Percentiles rank a stretch among this genome's conserved stretches.
Conservation (phyloP, 495 filamentous ascomycete species). For the Aspergillus taichungensis region DNA sequence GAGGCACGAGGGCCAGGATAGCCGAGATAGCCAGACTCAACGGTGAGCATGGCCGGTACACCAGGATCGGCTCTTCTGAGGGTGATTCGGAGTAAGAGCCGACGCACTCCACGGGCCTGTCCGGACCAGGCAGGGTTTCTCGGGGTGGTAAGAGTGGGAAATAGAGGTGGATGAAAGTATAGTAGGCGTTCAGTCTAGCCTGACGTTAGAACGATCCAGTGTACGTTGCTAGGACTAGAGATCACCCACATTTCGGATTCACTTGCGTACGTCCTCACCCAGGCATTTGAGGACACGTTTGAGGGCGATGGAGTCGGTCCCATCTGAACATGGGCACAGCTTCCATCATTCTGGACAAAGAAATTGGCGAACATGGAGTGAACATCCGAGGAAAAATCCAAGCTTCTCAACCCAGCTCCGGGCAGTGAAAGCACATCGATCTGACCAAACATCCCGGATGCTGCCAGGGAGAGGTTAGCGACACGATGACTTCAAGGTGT, state of each 20-base stretch:
- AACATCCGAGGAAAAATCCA: slow-evolving; percentile 32
- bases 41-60: slow-evolving; percentile 42
- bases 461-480: slow-evolving; percentile 12
- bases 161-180: slow-evolving; percentile 50
- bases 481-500: neutral
- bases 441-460: slow-evolving; percentile 32
- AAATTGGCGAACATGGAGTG: slow-evolving; percentile 30
- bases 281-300: slow-evolving; percentile 15
- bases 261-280: slow-evolving; percentile 34
- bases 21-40: slow-evolving; percentile 49
- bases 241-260: slow-evolving; percentile 34
- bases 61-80: slow-evolving; percentile 28
- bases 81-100: slow-evolving; percentile 36
- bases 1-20: slow-evolving; percentile 46
- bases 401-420: slow-evolving; percentile 32
- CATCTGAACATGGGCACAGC: slow-evolving; percentile 21
- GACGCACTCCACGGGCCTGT: slow-evolving; percentile 36
- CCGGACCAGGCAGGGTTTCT: slow-evolving; percentile 28
- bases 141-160: slow-evolving; percentile 52
- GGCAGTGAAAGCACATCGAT: slow-evolving; percentile 38
- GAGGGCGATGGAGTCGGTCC: slow-evolving; percentile 25
- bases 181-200: slow-evolving; percentile 49
- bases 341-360: slow-evolving; percentile 19
- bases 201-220: slow-evolving; percentile 9
- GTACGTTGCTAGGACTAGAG: neutral